Conservation (phyloP, 2,329 filamentous ascomycete genomes). For the Ampelomyces quisqualis region DNA sequence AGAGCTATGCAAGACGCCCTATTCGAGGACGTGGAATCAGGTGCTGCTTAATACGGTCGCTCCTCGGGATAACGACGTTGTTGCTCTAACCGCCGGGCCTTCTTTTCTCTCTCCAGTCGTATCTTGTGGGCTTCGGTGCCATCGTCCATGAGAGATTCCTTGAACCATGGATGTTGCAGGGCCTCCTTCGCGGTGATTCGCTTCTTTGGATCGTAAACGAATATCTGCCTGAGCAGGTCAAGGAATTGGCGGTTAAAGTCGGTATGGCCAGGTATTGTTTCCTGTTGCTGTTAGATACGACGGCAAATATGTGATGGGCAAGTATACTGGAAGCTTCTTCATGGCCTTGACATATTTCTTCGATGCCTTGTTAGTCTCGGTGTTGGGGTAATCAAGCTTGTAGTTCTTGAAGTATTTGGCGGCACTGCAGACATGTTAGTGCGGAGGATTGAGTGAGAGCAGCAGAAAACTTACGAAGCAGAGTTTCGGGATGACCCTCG, state of each 20-base stretch:
- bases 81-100: slow-evolving; percentile 36
- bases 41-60: slow-evolving; percentile 22
- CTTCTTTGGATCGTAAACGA: slow-evolving; percentile 66
- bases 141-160: slow-evolving; percentile 63
- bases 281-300: slow-evolving; percentile 44
- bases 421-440: slow-evolving; percentile 23
- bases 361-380: slow-evolving; percentile 63
- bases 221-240: slow-evolving; percentile 63
- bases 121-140: slow-evolving; percentile 65
- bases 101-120: slow-evolving; percentile 47
- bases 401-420: slow-evolving; percentile 57
- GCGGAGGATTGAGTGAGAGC: not conserved
- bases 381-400: slow-evolving; percentile 64
- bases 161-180: slow-evolving; percentile 67
- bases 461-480: slow-evolving; percentile 52
- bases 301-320: not conserved
- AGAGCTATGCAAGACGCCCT: slow-evolving; percentile 17
- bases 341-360: slow-evolving; percentile 69
- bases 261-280: slow-evolving; percentile 62
- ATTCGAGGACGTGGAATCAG: slow-evolving; percentile 3
- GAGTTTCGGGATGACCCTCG: slow-evolving; percentile 53
- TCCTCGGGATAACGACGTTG: slow-evolving; percentile 34
- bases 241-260: slow-evolving; percentile 64
- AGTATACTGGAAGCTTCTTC: slow-evolving; percentile 60
- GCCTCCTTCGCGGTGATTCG: slow-evolving; percentile 66